Conservation (phyloP, 768 basidiomycete genomes). For the Coprinellus micaceus region DNA sequence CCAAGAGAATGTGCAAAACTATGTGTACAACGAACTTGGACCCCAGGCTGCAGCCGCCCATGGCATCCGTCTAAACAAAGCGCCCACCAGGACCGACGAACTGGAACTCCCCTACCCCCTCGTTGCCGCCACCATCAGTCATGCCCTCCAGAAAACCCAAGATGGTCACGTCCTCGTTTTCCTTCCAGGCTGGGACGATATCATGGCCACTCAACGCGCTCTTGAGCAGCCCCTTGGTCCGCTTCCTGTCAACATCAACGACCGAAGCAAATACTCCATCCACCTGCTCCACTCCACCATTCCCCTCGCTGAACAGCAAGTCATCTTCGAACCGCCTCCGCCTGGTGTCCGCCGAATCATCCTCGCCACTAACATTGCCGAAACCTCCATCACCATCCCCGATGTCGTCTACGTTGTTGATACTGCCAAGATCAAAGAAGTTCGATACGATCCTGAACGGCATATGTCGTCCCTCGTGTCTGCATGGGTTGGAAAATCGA, state of each 20-base stretch:
- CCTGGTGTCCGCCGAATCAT: slow-evolving; percentile 81
- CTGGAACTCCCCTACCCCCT: slow-evolving; percentile 79
- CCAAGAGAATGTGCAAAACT: slow-evolving; percentile 68
- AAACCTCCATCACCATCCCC: slow-evolving; percentile 93
- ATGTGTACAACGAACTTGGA: slow-evolving; percentile 67
- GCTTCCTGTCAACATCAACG: slow-evolving; percentile 59
- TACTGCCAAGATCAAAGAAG: slow-evolving; percentile 82
- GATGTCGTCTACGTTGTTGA: slow-evolving; percentile 95
- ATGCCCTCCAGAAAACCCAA: slow-evolving; percentile 68
- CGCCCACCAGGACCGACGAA: slow-evolving; percentile 34
- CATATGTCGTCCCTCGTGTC: slow-evolving; percentile 87
- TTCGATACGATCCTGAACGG: slow-evolving; percentile 82
- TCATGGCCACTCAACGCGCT: slow-evolving; percentile 62
- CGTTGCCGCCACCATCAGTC: slow-evolving; percentile 75
- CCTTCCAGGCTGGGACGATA: slow-evolving; percentile 92
- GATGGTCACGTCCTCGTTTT: slow-evolving; percentile 90
- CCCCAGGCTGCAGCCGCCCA: slow-evolving; percentile 20
- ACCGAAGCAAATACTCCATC: slow-evolving; percentile 56
- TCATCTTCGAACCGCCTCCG: slow-evolving; percentile 81
- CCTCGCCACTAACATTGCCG: slow-evolving; percentile 91
- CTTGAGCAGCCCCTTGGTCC: slow-evolving; percentile 48
- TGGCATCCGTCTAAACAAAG: slow-evolving; percentile 21
- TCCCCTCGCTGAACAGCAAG: slow-evolving; percentile 83
- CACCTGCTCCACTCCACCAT: slow-evolving; percentile 89
- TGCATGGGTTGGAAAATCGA: slow-evolving; percentile 88